These are phyloP conservation scores for Starmerella bacillaris DNA, from an alignment of 805 yeast species.

Conservation along the genomic window DNA sequence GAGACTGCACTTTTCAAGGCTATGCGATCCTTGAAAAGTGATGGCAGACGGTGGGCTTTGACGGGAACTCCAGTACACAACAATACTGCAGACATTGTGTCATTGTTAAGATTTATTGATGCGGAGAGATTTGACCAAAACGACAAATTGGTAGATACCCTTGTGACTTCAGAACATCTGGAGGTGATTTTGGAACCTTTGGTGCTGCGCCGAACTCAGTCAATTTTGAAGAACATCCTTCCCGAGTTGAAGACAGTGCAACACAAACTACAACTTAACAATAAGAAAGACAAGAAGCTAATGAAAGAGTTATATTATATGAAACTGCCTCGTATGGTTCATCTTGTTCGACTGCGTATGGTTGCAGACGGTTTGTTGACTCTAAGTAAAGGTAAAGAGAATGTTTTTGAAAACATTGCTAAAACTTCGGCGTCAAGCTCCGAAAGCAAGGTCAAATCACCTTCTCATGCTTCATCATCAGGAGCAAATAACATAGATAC, in stretches of 20 bases:
- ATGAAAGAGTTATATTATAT: no score
- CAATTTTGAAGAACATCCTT: conserved; percentile 19
- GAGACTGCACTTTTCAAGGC: conserved; percentile 32
- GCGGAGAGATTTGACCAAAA: conserved; percentile 17
- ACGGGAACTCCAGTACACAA: conserved; percentile 55
- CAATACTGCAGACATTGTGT: conserved; percentile 33
- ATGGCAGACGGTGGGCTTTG: conserved; percentile 35
- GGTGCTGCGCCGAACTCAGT: conserved; percentile 34
- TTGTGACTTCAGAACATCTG: no score
- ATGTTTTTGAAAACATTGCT: not conserved
- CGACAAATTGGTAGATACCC: not conserved
- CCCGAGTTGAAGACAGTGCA: conserved; percentile 7
- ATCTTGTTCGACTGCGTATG: conserved; percentile 12
- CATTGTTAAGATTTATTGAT: conserved; percentile 29
- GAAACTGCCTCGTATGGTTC: conserved; percentile 2
- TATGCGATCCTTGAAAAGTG: conserved; percentile 26
- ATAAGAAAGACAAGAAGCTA: not conserved
- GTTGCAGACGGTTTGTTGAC: conserved; percentile 9
- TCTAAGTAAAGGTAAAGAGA: not conserved
- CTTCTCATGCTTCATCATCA: no score
- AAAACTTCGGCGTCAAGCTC: not conserved
- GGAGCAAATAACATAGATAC: no score
- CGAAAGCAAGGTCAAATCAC: not conserved
- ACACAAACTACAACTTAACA: conserved; percentile 1
- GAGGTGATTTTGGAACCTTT: conserved; percentile 20